Evolutionary conservation across 1,139 yeast genomes (phyloP).

Genomic region (Candida mesenterica): DNA sequence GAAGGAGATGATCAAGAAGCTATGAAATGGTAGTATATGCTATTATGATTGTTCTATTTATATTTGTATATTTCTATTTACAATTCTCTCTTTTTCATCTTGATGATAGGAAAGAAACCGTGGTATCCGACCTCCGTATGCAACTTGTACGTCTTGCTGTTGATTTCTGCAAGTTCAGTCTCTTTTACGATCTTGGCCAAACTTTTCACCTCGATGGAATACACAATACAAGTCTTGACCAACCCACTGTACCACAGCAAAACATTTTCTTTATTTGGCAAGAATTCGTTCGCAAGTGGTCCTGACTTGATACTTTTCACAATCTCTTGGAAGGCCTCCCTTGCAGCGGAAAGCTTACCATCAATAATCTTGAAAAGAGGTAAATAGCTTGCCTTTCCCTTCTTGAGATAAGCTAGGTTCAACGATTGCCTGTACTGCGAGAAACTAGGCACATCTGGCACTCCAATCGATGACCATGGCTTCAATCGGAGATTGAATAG

Average conservation of each 20-base stretch:
- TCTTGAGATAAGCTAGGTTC: slow-evolving; percentile 9
- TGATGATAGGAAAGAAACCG: slow-evolving; percentile 39
- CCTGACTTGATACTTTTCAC: slow-evolving; percentile 12
- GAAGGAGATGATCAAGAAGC: slow-evolving; percentile 1
- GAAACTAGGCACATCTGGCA: slow-evolving; percentile 62
- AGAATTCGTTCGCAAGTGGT: slow-evolving; percentile 15
- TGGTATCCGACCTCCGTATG: slow-evolving; percentile 31
- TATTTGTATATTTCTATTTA: not conserved
- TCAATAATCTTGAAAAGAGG: slow-evolving; percentile 11
- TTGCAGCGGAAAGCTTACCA: slow-evolving; percentile 12
- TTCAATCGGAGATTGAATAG: slow-evolving; percentile 73
- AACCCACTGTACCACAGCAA: slow-evolving; percentile 24
- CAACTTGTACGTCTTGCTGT: slow-evolving; percentile 14
- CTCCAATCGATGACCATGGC: slow-evolving; percentile 80
- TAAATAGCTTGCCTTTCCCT: slow-evolving; percentile 9
- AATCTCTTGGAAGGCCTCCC: slow-evolving; percentile 9
- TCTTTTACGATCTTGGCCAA: slow-evolving; percentile 12
- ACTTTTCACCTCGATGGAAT: slow-evolving; percentile 20
- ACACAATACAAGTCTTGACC: slow-evolving; percentile 25
- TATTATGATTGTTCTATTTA: no score
- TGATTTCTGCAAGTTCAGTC: slow-evolving; percentile 6
- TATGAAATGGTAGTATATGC: no score
- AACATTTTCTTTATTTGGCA: slow-evolving; percentile 17
- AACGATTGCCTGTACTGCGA: slow-evolving; percentile 27
- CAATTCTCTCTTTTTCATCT: slow-evolving; percentile 5